Evolutionary conservation across 2,329 filamentous ascomycete genomes (phyloP).

Genomic region (Trichoderma sp.): DNA sequence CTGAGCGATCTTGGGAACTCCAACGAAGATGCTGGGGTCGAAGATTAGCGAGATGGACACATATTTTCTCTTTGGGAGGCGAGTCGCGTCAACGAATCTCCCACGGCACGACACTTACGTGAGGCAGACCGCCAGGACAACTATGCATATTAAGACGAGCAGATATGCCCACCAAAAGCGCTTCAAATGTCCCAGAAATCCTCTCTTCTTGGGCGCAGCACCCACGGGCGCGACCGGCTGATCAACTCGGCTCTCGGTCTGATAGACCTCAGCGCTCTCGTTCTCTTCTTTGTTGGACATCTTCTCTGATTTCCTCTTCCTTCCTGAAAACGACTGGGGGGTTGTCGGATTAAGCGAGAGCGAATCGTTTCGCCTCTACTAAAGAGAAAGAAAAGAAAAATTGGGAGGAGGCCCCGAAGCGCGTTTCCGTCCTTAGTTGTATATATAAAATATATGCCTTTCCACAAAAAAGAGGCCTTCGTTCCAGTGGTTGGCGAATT

Average conservation of each 20-base stretch:
- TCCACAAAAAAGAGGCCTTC: background rate
- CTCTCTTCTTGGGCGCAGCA: conserved; percentile 46
- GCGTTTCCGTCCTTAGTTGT: background rate
- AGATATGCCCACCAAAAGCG: conserved; percentile 66
- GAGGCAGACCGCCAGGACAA: conserved; percentile 60
- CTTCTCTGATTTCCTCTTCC: conserved; percentile 26
- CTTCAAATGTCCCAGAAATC: conserved; percentile 53
- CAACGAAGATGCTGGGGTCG: conserved; percentile 56
- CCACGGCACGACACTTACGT: conserved; percentile 55
- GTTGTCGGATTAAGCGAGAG: background rate
- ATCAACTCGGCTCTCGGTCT: conserved; percentile 41
- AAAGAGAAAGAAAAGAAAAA: background rate
- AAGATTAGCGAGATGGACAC: background rate
- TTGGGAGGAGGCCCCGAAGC: background rate
- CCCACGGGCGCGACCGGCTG: conserved; percentile 31
- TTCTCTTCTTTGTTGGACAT: conserved; percentile 47
- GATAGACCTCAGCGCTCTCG: conserved; percentile 43
- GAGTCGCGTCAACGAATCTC: background rate
- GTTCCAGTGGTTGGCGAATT: conserved; percentile 16
- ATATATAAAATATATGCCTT: background rate
- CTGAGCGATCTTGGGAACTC: conserved; percentile 61
- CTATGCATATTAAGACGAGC: conserved; percentile 53
- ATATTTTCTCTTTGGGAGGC: background rate
- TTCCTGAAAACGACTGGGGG: background rate
- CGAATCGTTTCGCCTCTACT: background rate